Evolutionary conservation across 2,329 filamentous ascomycete species (phyloP), one percentile per base, ranked within the genome.

Genomic region (Didymella arachidicola): DNA sequence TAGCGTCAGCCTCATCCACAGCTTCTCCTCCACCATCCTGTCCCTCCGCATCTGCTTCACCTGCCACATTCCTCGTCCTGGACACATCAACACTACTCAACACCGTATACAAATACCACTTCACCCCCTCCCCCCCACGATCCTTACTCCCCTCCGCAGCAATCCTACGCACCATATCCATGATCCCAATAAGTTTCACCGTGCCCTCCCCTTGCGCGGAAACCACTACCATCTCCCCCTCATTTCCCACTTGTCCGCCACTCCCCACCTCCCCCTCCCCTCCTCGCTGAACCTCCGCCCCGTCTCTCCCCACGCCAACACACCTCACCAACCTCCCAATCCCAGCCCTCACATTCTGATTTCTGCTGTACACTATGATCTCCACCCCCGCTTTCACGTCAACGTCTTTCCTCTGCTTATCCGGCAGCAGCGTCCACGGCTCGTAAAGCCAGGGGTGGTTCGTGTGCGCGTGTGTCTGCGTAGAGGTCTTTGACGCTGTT

Each of bases 121-220:
- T 61, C 34, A 55, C 50, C 10, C 56, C 47, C 2, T 57, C 32
- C 8, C 14, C 34, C 11, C 30, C 7, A 18, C 19, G 6, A 7
- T 16, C 48, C 12, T 59, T 22, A 22, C 2, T 53, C 36, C 52
- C 54, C 7, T 41, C 53, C 1, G 53, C 57, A 3, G 64, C 57
- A 12, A 68, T 54, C 14, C 69, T 55, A 26, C 53, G 54, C 2
- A 55, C 62, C 50, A 72, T 45, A 16, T 72, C 69, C 4, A 68
- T 29, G 11, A 72, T 68, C 4, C 66, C 59, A 4, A 69, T 64
- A 2, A 72, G 11, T 25, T 70, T 72, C 0, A 59, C 57, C 2
- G 64, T 66, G 1, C 64, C 69, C 12, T 63, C 61, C 1, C 61
- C 68, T 41, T 70, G 69, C 14, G 69, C 68, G 1, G 63, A 67